phyloP scores from a whole-genome alignment of 2,329 filamentous ascomycete species.

The Xenoacremonium recifei region DNA sequence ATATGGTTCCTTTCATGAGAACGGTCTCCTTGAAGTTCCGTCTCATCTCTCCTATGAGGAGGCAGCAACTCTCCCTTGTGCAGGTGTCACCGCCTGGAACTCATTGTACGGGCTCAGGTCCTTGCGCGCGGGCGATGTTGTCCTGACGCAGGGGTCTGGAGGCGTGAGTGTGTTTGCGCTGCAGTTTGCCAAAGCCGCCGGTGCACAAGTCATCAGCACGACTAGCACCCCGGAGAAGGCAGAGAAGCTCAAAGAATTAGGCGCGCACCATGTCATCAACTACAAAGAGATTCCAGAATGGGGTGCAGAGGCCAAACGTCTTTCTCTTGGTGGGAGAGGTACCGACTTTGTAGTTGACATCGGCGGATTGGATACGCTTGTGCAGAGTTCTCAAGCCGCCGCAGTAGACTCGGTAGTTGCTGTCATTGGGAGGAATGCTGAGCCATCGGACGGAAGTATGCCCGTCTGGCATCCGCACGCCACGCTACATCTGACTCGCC shows the following conservation, averaged over 20 bases:
- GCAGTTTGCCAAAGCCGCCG: conserved; percentile 39
- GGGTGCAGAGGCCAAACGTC: conserved; percentile 38
- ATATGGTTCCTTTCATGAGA: conserved; percentile 33
- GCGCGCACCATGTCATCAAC: conserved; percentile 43
- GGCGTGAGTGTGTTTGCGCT: conserved; percentile 41
- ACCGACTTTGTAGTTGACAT: too few relatives aligned
- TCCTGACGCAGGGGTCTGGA: conserved; percentile 42
- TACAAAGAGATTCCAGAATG: conserved; percentile 39
- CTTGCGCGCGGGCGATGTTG: conserved; percentile 32
- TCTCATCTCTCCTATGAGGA: conserved; percentile 44
- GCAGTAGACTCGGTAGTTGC: too few relatives aligned
- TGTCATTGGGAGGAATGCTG: too few relatives aligned
- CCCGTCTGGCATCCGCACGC: too few relatives aligned
- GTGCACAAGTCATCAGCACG: conserved; percentile 41
- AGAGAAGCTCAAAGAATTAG: conserved; percentile 34
- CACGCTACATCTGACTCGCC: too few relatives aligned
- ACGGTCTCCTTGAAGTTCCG: conserved; percentile 62
- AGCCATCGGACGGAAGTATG: too few relatives aligned
- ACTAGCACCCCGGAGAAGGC: conserved; percentile 37
- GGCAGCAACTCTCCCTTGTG: conserved; percentile 49
- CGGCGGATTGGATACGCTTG: too few relatives aligned
- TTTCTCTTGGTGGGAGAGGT: too few relatives aligned
- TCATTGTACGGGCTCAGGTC: conserved; percentile 48
- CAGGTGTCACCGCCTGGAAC: conserved; percentile 57
- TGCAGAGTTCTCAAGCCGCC: too few relatives aligned